Percentiles rank a stretch among this genome's conserved stretches.
Conservation (phyloP, 2,329 filamentous ascomycete genomes). For the Cryphonectria carpinicola region DNA sequence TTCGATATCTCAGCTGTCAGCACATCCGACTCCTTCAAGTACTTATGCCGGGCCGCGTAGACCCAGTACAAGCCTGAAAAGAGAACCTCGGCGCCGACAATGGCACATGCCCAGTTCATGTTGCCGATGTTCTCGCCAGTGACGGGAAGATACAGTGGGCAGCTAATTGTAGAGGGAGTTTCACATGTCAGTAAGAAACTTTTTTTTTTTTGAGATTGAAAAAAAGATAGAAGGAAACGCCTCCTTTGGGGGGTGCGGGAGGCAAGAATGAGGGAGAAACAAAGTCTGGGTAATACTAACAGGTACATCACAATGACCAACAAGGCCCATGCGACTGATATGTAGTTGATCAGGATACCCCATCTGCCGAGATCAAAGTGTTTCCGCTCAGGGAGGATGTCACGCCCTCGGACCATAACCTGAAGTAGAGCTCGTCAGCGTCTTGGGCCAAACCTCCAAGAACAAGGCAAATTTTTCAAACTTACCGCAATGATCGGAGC, state of each 20-base stretch:
- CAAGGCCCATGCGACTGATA: constrained; percentile 6
- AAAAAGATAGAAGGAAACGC: not conserved
- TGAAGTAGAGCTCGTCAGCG: not conserved
- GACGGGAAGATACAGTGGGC: constrained; percentile 8
- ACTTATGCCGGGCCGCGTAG: constrained; percentile 10
- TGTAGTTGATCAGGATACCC: constrained; percentile 8
- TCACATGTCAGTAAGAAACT: not conserved
- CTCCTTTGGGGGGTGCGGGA: too few relatives aligned
- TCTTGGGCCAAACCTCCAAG: not conserved
- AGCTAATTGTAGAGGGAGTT: not conserved
- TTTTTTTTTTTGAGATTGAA: not conserved
- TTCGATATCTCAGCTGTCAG: not conserved
- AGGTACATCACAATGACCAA: constrained; percentile 8
- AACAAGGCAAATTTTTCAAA: not conserved
- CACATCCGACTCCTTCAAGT: constrained; percentile 4
- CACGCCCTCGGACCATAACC: constrained; percentile 8
- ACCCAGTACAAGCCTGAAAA: constrained; percentile 7
- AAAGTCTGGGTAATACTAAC: not conserved
- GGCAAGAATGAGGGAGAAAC: too few relatives aligned
- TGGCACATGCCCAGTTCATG: constrained; percentile 12
- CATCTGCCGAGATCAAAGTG: constrained; percentile 14
- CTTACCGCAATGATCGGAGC: constrained; percentile 11
- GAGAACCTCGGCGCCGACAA: constrained; percentile 12
- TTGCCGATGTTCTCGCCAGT: constrained; percentile 1
- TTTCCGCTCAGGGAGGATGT: constrained; percentile 7